Evolutionary conservation across 257 asterid genomes (phyloP), one percentile per base, ranked within the genome.

Genomic region (Solanum piurae): DNA sequence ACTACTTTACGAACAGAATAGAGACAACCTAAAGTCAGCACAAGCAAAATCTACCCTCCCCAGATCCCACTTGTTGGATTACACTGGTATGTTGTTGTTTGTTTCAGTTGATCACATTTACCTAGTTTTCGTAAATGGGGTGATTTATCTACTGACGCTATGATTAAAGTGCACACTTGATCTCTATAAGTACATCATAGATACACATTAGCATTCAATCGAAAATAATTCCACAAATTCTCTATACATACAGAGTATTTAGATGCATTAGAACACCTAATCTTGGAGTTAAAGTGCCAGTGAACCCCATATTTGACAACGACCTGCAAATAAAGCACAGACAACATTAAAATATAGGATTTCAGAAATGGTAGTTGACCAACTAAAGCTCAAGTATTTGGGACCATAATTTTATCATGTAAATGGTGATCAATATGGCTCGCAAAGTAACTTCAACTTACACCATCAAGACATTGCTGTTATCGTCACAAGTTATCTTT

Each of bases 271-370:
- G 84, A 87, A 87, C 91, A 92, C 94, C 98, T 52, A 95, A 89
- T 91, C 87, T 86, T 34, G 99, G 98, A 16, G 98, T 92, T 80
- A 97, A 88, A 40, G 95, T 92, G 88, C 99, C 99, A 55, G 98
- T 83, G 90, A 97, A 94, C 52, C 98, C 98, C 98, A 97, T 95
- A 89, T 94, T 95, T 40, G 98, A 93, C 90, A 97, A 92, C 21
- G 94, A 91, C 94, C 99, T 97, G 98, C 92, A 90, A 58, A 74
- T 49, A 84, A 79, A 74, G 52, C 69, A 88, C 64, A 34, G 44
- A 92, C 3, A 36, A 29, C 85, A 44, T 86, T 29, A 87, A 87
- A 16, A 42, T 58, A 66, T 74, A 88, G 76, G n/a, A 37, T 55
- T 88, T 83, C 9, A 36, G 84, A 76, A 76, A 82, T 27, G 68